phyloP scores from a whole-genome alignment of 2,329 filamentous ascomycete genomes.

The Corniculantispora saksenae region DNA sequence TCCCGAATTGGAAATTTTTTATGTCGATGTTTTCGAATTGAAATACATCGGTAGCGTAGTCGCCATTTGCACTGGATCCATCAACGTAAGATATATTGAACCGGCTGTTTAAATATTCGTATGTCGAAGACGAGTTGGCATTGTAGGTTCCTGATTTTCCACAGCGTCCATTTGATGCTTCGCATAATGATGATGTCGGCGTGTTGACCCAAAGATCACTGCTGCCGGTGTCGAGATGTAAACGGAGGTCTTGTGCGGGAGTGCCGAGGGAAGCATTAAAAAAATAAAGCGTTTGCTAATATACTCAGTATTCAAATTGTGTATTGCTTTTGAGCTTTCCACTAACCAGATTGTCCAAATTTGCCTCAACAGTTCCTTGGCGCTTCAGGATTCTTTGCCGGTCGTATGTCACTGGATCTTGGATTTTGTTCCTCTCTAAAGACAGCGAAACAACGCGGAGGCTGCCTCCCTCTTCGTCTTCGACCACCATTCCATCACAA shows the following conservation, averaged over 20 bases:
- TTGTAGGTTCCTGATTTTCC: constrained; percentile 64
- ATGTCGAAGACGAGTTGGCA: constrained; percentile 73
- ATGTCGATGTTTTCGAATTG: constrained; percentile 57
- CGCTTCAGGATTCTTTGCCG: constrained; percentile 43
- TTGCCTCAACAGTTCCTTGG: constrained; percentile 44
- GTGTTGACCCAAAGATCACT: constrained; percentile 74
- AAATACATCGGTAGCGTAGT: constrained; percentile 78
- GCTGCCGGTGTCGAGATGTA: constrained; percentile 69
- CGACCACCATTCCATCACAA: constrained; percentile 20
- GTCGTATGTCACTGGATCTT: constrained; percentile 47
- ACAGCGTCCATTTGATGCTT: constrained; percentile 52
- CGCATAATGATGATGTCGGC: constrained; percentile 61
- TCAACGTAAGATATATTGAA: constrained; percentile 92
- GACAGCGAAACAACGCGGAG: constrained; percentile 49
- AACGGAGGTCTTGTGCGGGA: constrained; percentile 55
- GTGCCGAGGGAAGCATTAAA: constrained; percentile 65
- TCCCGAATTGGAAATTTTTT: constrained; percentile 66
- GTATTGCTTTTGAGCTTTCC: not conserved
- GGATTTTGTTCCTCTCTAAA: constrained; percentile 38
- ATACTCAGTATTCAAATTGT: not conserved
- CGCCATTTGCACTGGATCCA: constrained; percentile 72
- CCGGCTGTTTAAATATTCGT: constrained; percentile 68
- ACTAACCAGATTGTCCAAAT: constrained; percentile 5
- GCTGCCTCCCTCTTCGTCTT: constrained; percentile 33
- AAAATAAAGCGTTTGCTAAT: constrained; percentile 63